Evolutionary conservation across 2,329 filamentous ascomycete genomes (phyloP), one percentile per base, ranked within the genome.

Genomic region (Trematosphaeria pertusa): DNA sequence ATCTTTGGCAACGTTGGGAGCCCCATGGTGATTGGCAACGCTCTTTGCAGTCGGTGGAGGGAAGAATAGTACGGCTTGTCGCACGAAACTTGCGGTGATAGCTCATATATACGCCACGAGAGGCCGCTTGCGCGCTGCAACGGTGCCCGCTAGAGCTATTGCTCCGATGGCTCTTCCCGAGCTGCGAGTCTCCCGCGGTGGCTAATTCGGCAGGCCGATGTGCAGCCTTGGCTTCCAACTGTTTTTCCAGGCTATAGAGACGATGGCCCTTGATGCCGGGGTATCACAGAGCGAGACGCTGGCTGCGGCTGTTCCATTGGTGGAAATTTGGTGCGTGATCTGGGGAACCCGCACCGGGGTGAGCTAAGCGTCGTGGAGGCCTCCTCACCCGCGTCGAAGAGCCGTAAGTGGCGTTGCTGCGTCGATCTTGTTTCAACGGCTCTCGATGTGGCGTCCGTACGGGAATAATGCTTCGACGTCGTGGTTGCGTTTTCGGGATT

Each of bases 1-100:
- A 78, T 76, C 62, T 80, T 79, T 19, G 79, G 79, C 19, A 81
- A 54, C 24, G 24, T 39, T 18, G 50, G 34, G 19, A 57, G 58
- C 41, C 64, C 66, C 67, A 72, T 71, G 48, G 28, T 61, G 56
- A 35, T 40, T 19, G 38, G 28, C 32, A 37, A 53, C 51, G 41
- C 52, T 46, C 43, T 2, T 28, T 17, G 26, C 37, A 6, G 18
- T 39, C 37, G 20, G 17, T n/a, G 19, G 37, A 28, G 20, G 15
- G 37, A 39, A 15, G 8, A 9, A 12, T 9, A 12, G 20, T 15
- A 20, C 32, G 22, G 22, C 34, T 11, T 20, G 34, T 15, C 14
- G n/a, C 18, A 3, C 24, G 34, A 20, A 33, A 24, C n/a, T 22
- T 18, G 37, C 15, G 11, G 39, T 19, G 34, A 38, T n/a, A 34